Percentiles rank a stretch among this genome's conserved stretches.
These are phyloP conservation scores for Vicia faba DNA, from an alignment of 306 rosid genomes.

Conservation along the genomic window DNA sequence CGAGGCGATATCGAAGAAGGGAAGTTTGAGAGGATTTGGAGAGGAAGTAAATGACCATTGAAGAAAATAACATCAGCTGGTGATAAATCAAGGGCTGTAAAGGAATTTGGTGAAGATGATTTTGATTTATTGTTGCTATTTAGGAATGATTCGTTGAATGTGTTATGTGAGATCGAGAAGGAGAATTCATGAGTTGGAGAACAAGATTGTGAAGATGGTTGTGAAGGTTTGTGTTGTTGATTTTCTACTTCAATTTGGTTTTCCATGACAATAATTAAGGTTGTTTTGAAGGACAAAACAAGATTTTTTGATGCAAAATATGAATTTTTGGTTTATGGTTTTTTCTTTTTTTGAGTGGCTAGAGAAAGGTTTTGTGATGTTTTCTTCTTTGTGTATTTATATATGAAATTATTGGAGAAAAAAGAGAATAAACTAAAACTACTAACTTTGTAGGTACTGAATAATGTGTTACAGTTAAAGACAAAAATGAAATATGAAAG, in stretches of 20 bases:
- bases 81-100: constrained; percentile 69
- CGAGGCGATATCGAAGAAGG: constrained; percentile 66
- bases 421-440: constrained; percentile 26
- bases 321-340: constrained; percentile 39
- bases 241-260: constrained; percentile 31
- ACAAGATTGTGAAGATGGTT: constrained; percentile 49
- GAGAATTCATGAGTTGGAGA: constrained; percentile 93
- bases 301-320: constrained; percentile 42
- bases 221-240: constrained; percentile 35
- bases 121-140: constrained; percentile 46
- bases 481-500: background rate
- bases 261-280: constrained; percentile 52
- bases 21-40: constrained; percentile 81
- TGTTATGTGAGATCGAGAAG: constrained; percentile 81
- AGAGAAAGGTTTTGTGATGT: constrained; percentile 17
- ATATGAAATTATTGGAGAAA: constrained; percentile 47
- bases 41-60: constrained; percentile 96
- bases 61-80: constrained; percentile 98
- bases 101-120: constrained; percentile 40
- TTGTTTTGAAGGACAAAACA: constrained; percentile 29
- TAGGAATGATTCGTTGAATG: constrained; percentile 43
- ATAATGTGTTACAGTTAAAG: background rate
- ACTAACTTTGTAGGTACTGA: background rate
- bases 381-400: constrained; percentile 29
- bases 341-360: constrained; percentile 33